Conservation (phyloP, 345 rosid genomes). For the Eucalyptus erythrocorys region DNA sequence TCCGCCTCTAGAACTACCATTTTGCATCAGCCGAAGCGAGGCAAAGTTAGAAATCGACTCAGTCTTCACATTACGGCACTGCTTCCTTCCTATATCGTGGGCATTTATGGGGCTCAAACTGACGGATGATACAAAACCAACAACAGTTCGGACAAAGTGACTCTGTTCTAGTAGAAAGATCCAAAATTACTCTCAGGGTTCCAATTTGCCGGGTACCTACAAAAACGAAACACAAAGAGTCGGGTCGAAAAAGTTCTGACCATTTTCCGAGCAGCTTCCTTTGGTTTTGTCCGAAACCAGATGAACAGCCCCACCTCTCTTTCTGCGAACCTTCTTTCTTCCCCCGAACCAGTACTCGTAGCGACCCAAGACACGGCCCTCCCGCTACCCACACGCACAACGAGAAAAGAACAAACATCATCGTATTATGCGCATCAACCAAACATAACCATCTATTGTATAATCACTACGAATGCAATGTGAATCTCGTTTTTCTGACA, state of each 20-base stretch:
- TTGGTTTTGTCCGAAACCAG: background rate
- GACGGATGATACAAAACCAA: background rate
- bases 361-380: background rate
- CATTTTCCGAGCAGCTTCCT: background rate
- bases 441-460: background rate
- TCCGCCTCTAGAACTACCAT: background rate
- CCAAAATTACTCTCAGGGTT: background rate
- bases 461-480: background rate
- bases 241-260: background rate
- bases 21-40: background rate
- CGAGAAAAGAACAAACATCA: background rate
- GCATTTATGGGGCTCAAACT: background rate
- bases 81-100: background rate
- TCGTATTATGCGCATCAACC: background rate
- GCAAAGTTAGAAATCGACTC: background rate
- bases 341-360: background rate
- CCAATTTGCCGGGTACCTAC: background rate
- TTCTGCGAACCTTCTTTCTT: background rate
- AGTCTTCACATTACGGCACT: background rate
- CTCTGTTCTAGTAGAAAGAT: background rate
- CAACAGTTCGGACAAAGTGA: background rate
- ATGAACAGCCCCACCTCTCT: background rate
- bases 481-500: background rate
- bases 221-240: background rate
- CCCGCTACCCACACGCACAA: background rate